These are phyloP conservation scores for Nigrograna mackinnonii DNA, from an alignment of 2,329 filamentous ascomycete species.

Conservation along the genomic window DNA sequence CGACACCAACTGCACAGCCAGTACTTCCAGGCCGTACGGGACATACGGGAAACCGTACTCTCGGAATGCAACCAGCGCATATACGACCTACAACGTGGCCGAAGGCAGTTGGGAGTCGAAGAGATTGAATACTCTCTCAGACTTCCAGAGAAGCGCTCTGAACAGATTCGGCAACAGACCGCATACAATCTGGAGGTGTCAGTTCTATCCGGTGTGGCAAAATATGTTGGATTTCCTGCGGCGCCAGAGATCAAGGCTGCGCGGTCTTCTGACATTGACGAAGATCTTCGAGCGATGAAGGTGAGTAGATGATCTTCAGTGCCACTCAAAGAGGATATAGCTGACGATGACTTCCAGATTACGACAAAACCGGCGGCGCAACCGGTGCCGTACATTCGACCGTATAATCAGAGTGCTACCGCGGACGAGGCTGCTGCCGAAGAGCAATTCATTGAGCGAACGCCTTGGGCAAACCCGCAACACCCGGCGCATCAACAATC, in stretches of 20 bases:
- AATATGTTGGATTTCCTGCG: conserved; percentile 94
- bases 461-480: conserved; percentile 90
- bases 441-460: conserved; percentile 86
- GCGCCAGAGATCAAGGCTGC: conserved; percentile 83
- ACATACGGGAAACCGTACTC: conserved; percentile 78
- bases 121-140: conserved; percentile 81
- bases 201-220: conserved; percentile 85
- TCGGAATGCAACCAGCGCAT: conserved; percentile 85
- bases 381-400: conserved; percentile 30
- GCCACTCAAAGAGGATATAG: conserved; percentile 2
- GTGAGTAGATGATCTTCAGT: conserved; percentile 63
- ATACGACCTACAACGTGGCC: conserved; percentile 89
- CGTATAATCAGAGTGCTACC: conserved; percentile 38
- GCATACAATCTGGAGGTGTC: conserved; percentile 96
- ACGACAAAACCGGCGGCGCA: conserved; percentile 30
- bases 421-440: conserved; percentile 66
- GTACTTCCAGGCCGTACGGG: conserved; percentile 84
- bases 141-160: conserved; percentile 75
- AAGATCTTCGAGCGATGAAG: conserved; percentile 87
- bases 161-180: conserved; percentile 81
- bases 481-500: conserved; percentile 43
- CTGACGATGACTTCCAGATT: conserved; percentile 26
- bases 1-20: conserved; percentile 86
- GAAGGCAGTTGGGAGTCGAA: conserved; percentile 76
- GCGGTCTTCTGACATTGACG: conserved; percentile 73